Conservation (phyloP, 371 early-diverging fungal genomes). For the Nematocida homosporus region DNA sequence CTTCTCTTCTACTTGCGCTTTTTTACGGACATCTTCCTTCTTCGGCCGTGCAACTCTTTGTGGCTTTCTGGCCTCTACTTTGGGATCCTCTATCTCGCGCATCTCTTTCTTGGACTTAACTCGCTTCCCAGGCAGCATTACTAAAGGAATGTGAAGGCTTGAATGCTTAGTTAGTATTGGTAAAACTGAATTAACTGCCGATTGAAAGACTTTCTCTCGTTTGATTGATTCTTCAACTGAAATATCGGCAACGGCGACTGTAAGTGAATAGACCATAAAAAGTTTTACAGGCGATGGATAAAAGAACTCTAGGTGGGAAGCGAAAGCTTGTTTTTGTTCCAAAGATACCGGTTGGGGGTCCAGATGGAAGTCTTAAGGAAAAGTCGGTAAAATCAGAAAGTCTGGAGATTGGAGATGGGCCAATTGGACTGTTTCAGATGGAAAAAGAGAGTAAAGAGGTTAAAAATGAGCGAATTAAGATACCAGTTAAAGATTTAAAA, state of each 20-base stretch:
- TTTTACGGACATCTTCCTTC: slow-evolving; percentile 31
- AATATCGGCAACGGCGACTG: not conserved
- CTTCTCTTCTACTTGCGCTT: slow-evolving; percentile 45
- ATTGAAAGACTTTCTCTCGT: slow-evolving; percentile 25
- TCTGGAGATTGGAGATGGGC: too few species aligned
- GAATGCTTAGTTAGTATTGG: not conserved
- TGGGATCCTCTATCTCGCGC: slow-evolving; percentile 36
- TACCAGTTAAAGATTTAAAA: too few species aligned
- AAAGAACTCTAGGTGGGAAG: slow-evolving; percentile 30
- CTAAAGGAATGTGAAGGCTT: slow-evolving; percentile 20
- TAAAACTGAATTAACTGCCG: not conserved
- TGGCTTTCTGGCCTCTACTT: slow-evolving; percentile 24
- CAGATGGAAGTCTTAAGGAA: too few species aligned
- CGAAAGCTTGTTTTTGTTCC: slow-evolving; percentile 44
- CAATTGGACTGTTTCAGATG: too few species aligned
- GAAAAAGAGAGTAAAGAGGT: too few species aligned
- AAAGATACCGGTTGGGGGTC: slow-evolving; percentile 49
- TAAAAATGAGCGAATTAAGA: too few species aligned
- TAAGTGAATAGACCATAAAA: slow-evolving; percentile 37
- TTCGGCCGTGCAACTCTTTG: slow-evolving; percentile 26
- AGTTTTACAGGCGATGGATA: slow-evolving; percentile 35
- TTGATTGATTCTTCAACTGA: slow-evolving; percentile 26
- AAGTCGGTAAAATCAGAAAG: too few species aligned
- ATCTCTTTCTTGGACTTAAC: slow-evolving; percentile 51
- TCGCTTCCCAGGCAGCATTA: slow-evolving; percentile 44